A percentile compares a stretch with the other conserved stretches of the same genome.
Evolutionary conservation across 768 basidiomycete genomes (phyloP).

Genomic region (Astraeus odoratus): DNA sequence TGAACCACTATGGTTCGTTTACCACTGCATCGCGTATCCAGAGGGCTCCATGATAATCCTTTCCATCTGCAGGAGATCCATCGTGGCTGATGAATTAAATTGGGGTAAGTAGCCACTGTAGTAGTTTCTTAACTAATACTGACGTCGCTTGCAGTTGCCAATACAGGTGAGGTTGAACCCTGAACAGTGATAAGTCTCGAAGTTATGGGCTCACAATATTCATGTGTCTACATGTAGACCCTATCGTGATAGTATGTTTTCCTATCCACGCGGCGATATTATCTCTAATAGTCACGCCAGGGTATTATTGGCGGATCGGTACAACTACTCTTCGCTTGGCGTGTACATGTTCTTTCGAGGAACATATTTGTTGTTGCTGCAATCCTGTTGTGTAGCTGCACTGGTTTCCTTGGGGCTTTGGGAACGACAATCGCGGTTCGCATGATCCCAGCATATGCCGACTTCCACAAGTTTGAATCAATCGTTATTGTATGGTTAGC

Average conservation of each 20-base stretch:
- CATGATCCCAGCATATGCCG: background rate
- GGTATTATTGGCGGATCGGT: slow-evolving; percentile 35
- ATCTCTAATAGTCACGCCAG: slow-evolving; percentile 13
- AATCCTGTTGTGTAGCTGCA: slow-evolving; percentile 20
- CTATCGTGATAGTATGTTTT: slow-evolving; percentile 34
- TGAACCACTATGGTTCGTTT: slow-evolving; percentile 36
- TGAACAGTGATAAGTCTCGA: background rate
- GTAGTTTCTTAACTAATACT: background rate
- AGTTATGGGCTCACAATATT: background rate
- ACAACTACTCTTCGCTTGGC: slow-evolving; percentile 39
- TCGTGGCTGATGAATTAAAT: slow-evolving; percentile 23
- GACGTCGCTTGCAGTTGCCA: slow-evolving; percentile 30
- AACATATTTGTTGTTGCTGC: slow-evolving; percentile 19
- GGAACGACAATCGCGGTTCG: slow-evolving; percentile 11
- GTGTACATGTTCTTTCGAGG: slow-evolving; percentile 28
- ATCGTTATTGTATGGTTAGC: background rate
- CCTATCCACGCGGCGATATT: background rate
- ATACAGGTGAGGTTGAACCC: slow-evolving; percentile 28
- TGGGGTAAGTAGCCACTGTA: slow-evolving; percentile 24
- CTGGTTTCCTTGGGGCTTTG: slow-evolving; percentile 13
- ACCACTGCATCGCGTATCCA: background rate
- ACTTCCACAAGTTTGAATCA: background rate
- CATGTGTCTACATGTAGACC: slow-evolving; percentile 23
- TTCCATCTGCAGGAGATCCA: slow-evolving; percentile 18
- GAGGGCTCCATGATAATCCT: background rate